Percentiles rank a stretch among this genome's conserved stretches.
phyloP scores from a whole-genome alignment of 345 rosid genomes.

The Anastatica hierochuntica region DNA sequence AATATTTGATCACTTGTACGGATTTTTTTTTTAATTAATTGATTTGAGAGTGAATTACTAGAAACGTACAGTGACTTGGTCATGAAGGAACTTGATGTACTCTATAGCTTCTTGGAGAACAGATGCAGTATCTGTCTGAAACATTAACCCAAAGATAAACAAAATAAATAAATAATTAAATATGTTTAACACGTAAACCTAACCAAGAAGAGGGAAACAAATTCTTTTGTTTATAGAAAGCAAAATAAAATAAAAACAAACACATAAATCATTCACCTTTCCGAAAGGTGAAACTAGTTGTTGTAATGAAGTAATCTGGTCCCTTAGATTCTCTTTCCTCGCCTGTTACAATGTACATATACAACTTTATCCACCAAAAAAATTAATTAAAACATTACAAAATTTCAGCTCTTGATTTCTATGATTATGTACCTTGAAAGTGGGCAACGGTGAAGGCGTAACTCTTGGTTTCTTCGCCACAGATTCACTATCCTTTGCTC shows the following conservation, averaged over 20 bases:
- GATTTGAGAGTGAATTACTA: neutral
- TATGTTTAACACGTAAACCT: too few species aligned
- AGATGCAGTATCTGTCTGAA: constrained; percentile 97
- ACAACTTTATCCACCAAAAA: constrained; percentile 17
- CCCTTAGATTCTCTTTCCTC: constrained; percentile 95
- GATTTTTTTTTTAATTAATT: neutral
- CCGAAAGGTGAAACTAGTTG: constrained; percentile 99
- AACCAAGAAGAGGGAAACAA: neutral
- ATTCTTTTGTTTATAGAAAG: neutral
- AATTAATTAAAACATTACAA: neutral
- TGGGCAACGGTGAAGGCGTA: constrained; percentile 65
- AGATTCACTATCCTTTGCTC: constrained; percentile 40
- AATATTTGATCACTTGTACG: constrained; percentile 1
- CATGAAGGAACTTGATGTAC: constrained; percentile 80
- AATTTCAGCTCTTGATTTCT: neutral
- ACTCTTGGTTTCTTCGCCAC: constrained; percentile 52
- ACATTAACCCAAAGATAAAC: neutral
- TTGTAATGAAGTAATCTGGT: constrained; percentile 94
- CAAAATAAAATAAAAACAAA: neutral
- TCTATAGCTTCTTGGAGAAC: constrained; percentile 96
- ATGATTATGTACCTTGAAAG: constrained; percentile 59
- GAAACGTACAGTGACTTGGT: constrained; percentile 65
- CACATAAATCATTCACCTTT: constrained; percentile 47
- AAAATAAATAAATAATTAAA: neutral
- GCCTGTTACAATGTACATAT: constrained; percentile 44